phyloP scores from a whole-genome alignment of 2,329 filamentous ascomycete genomes.

The Alternaria brassicae region DNA sequence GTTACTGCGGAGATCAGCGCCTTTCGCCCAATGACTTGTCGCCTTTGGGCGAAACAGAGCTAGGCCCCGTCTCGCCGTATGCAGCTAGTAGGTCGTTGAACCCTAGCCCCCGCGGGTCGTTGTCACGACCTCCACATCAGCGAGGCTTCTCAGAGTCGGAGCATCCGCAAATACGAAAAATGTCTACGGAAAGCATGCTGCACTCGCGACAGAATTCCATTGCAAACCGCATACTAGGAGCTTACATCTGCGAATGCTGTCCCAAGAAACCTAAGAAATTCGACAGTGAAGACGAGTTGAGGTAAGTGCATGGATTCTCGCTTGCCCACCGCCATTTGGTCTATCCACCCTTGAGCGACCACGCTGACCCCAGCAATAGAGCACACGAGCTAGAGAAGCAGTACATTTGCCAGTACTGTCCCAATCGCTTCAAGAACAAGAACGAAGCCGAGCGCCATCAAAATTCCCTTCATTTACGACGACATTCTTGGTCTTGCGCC shows the following conservation, averaged over 20 bases:
- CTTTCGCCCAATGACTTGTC: conserved; percentile 67
- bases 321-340: conserved; percentile 36
- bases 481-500: conserved; percentile 96
- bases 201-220: conserved; percentile 59
- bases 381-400: conserved; percentile 94
- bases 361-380: conserved; percentile 57
- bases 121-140: conserved; percentile 52
- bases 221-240: conserved; percentile 61
- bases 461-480: conserved; percentile 89
- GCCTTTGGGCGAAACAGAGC: conserved; percentile 63
- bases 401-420: conserved; percentile 90
- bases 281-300: conserved; percentile 80
- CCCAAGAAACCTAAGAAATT: conserved; percentile 98
- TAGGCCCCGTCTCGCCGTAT: conserved; percentile 62
- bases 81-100: conserved; percentile 57
- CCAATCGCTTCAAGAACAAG: conserved; percentile 98
- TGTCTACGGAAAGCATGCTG: conserved; percentile 54
- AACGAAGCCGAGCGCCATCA: conserved; percentile 97
- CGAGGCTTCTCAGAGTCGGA: conserved; percentile 52
- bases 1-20: conserved; percentile 67
- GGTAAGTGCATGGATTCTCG: conserved; percentile 63
- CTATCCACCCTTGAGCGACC: conserved; percentile 15
- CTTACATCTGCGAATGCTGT: conserved; percentile 88
- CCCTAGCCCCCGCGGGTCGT: conserved; percentile 52
- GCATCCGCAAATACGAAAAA: conserved; percentile 54